phyloP scores from a whole-genome alignment of 140 eudicot species.

The Senecio squalidus region DNA sequence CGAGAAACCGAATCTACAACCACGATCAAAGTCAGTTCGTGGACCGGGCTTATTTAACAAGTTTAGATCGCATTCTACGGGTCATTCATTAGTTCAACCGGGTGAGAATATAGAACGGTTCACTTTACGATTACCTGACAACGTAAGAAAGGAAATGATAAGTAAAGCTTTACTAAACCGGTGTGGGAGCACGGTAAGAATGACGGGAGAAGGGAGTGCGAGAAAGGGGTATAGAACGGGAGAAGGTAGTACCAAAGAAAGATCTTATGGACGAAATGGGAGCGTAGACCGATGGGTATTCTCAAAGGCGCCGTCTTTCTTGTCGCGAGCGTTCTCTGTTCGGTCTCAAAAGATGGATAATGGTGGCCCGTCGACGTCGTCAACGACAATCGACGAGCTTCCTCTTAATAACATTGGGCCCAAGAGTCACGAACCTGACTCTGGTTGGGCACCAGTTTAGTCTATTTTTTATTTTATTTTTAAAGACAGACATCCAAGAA shows the following conservation, averaged over 20 bases:
- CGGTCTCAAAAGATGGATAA: conserved; percentile 39
- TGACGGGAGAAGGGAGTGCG: conserved; percentile 30
- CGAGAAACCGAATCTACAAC: conserved; percentile 16
- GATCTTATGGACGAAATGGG: conserved; percentile 31
- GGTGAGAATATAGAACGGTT: conserved; percentile 44
- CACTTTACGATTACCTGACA: conserved; percentile 43
- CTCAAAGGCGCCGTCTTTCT: conserved; percentile 48
- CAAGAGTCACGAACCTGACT: conserved; percentile 42
- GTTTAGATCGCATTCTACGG: conserved; percentile 52
- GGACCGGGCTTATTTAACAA: conserved; percentile 26
- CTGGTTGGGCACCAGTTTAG: conserved; percentile 48
- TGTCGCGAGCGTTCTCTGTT: conserved; percentile 44
- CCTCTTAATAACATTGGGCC: conserved; percentile 30
- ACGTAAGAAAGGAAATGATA: conserved; percentile 45
- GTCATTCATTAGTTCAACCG: conserved; percentile 36
- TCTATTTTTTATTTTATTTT: neutral
- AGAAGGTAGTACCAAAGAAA: conserved; percentile 34
- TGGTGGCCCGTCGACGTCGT: conserved; percentile 37
- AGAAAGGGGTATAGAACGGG: conserved; percentile 36
- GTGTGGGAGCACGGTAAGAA: conserved; percentile 34
- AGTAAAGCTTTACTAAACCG: conserved; percentile 33
- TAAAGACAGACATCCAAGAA: no score
- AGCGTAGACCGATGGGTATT: conserved; percentile 60
- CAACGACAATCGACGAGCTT: conserved; percentile 11
- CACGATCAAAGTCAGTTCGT: conserved; percentile 31